Percentiles rank a stretch among this genome's conserved stretches.
These are phyloP conservation scores for Citrus reticulata DNA, from an alignment of 345 rosid species.

Conservation along the genomic window DNA sequence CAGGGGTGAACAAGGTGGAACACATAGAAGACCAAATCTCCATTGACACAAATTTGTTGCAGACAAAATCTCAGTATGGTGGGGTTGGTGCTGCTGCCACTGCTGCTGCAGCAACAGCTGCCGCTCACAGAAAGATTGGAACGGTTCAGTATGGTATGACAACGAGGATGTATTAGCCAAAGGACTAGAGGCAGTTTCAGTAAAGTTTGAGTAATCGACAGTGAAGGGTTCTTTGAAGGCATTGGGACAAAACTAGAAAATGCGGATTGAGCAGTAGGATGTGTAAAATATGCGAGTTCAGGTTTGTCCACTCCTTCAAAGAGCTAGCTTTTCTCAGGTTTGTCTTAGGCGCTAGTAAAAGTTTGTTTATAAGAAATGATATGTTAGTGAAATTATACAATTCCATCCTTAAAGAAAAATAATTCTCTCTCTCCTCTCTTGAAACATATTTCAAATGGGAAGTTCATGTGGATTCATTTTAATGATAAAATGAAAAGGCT, in stretches of 20 bases:
- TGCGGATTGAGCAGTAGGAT: neutral
- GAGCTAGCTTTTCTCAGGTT: conserved; percentile 8
- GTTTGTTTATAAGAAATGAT: conserved; percentile 6
- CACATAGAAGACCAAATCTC: conserved; percentile 47
- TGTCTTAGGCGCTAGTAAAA: conserved; percentile 1
- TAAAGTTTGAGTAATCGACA: neutral
- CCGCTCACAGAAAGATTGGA: conserved; percentile 71
- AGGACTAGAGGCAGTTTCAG: neutral
- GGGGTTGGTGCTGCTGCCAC: conserved; percentile 54
- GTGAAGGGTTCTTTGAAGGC: neutral
- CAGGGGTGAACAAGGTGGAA: conserved; percentile 55
- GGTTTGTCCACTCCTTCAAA: neutral
- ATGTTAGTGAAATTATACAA: conserved; percentile 6
- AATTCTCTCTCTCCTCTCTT: neutral
- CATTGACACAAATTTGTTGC: conserved; percentile 60
- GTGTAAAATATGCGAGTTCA: neutral
- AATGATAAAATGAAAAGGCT: neutral
- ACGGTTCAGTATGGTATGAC: conserved; percentile 67
- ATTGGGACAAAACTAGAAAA: neutral
- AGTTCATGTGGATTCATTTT: neutral
- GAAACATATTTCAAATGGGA: neutral
- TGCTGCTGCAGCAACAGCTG: conserved; percentile 29
- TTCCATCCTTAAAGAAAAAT: neutral
- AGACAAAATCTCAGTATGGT: conserved; percentile 49
- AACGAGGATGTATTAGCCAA: conserved; percentile 53